Evolutionary conservation across 202 grass and related monocot genomes (phyloP).

Genomic region (Thinopyrum obtusiflorum): DNA sequence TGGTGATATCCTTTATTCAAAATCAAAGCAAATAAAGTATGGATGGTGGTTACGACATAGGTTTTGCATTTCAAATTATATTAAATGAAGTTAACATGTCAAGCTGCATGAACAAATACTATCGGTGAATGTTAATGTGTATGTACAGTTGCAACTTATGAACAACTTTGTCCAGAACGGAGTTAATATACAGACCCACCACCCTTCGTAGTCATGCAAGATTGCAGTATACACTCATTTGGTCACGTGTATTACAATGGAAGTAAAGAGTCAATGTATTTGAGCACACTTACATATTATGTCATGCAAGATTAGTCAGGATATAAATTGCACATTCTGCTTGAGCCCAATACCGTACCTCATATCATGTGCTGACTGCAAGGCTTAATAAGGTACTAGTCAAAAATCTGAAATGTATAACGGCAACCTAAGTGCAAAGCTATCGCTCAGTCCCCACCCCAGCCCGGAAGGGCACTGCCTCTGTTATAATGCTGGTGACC

Average conservation of each 20-base stretch:
- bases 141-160: not conserved
- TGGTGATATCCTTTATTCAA: not conserved
- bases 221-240: not conserved
- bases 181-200: not conserved
- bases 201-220: not conserved
- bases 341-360: not conserved
- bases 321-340: not conserved
- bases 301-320: not conserved
- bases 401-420: not conserved
- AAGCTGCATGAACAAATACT: not conserved
- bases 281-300: not conserved
- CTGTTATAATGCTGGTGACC: no score
- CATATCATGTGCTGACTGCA: not conserved
- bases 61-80: not conserved
- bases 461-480: no score
- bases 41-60: not conserved
- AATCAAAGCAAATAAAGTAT: not conserved
- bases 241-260: not conserved
- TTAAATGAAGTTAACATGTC: constrained; percentile 5
- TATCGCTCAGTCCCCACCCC: no score
- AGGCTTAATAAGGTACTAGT: not conserved
- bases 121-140: not conserved
- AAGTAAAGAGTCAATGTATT: not conserved
- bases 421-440: not conserved
- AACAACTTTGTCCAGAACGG: not conserved